Base-by-base conservation (phyloP, 106 monocot genomes). In the Gastrodia elata region DNA sequence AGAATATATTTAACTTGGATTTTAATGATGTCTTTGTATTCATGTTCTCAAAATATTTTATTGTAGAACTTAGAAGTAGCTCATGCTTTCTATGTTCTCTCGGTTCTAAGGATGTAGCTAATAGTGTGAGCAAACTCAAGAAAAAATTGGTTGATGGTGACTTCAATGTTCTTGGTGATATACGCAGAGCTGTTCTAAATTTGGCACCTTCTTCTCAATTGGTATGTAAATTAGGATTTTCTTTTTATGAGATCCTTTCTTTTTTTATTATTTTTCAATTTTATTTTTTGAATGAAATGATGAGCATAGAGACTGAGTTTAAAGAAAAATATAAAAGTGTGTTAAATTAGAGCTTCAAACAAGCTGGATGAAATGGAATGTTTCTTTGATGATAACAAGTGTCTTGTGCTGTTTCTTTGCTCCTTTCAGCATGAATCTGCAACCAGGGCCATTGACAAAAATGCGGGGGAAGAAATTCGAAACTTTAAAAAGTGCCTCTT, bases 401-500 rank as follows among this genome's bases (percentile, higher is more conserved):
- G 7, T 38, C 67, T 67, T 11, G 38, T 67, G 18, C 40, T 18
- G 75, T 34, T n/a, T 43, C 73, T 49, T 68, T 52, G 26, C 64
- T 9, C 32, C 20, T 20, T 74, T 37, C 79, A 96, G 95, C 95
- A 92, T 80, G 95, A 96, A 35, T 78, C 84, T 38, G 65, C 87
- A 52, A 84, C 79, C 18, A 89, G 95, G 86, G 81, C 78, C 43
- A 73, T 88, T 68, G 92, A 97, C 73, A 80, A 86, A 39, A 97
- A 88, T 76, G 83, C 88, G 8, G 87, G 84, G 96, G 86, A 87
- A 73, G 96, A 97, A 76, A 79, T 92, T 20, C 89, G 96, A 10
- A 97, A 97, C 84, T 97, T 90, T 71, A 97, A 97, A 38, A 97
- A 97, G 78, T 97, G 96, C 56, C 85, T 97, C 55, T 43, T 92